phyloP scores from a whole-genome alignment of 129 eudicot genomes.

The Flaveria linearis region DNA sequence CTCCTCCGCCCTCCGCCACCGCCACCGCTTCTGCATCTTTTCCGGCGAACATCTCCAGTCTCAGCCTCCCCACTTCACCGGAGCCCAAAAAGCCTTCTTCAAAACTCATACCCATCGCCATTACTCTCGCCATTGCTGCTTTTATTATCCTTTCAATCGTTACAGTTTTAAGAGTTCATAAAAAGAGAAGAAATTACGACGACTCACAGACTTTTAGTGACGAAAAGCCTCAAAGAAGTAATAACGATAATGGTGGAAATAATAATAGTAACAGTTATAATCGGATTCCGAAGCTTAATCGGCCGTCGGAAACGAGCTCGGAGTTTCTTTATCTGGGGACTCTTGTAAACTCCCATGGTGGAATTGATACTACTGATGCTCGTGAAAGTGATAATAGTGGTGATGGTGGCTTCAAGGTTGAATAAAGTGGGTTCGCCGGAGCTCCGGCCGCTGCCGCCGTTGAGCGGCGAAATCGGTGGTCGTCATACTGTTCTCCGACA shows the following conservation, averaged over 20 bases:
- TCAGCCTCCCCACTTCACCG: conserved; percentile 52
- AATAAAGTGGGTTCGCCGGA: conserved; percentile 76
- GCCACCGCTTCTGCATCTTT: conserved; percentile 48
- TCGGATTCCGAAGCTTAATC: conserved; percentile 45
- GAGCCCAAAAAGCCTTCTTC: conserved; percentile 50
- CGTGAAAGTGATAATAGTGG: background rate
- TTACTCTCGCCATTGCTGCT: conserved; percentile 53
- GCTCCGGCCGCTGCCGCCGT: conserved; percentile 83
- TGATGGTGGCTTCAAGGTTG: conserved; percentile 4
- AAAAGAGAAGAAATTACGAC: conserved; percentile 6
- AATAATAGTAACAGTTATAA: conserved; percentile 5
- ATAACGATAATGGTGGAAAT: conserved; percentile 13
- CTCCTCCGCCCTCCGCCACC: conserved; percentile 34
- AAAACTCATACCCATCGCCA: conserved; percentile 56
- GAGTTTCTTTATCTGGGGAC: conserved; percentile 79
- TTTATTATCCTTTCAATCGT: conserved; percentile 35
- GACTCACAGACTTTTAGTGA: conserved; percentile 25
- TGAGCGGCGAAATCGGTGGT: conserved; percentile 33
- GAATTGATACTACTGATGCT: background rate
- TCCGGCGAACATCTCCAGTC: conserved; percentile 80
- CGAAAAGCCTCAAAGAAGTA: conserved; percentile 39
- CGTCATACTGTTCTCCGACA: conserved; percentile 26
- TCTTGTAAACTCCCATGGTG: conserved; percentile 55
- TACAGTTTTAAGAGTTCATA: conserved; percentile 39
- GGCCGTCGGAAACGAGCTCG: conserved; percentile 66